A percentile compares a stretch with the other conserved stretches of the same genome.
These are phyloP conservation scores for Colletotrichum sp. DNA, from an alignment of 2,329 filamentous ascomycete genomes.

Conservation along the genomic window DNA sequence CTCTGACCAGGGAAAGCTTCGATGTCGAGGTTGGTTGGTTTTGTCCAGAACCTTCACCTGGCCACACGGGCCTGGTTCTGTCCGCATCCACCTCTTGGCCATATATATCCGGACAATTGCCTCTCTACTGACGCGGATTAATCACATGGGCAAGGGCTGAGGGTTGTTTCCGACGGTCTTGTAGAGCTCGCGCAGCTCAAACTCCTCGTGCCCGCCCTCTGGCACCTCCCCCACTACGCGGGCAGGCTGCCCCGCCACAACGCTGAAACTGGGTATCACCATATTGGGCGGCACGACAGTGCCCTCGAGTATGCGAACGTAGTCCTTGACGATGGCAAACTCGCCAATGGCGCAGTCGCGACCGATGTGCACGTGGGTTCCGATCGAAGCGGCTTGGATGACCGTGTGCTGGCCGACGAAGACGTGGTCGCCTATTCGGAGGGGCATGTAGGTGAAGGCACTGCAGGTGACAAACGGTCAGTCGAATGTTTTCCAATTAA, in stretches of 20 bases:
- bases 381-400: constrained; percentile 82
- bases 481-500: rapidly evolving
- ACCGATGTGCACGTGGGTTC: constrained; percentile 86
- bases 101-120: no score
- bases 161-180: constrained; percentile 66
- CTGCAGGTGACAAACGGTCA: constrained; percentile 28
- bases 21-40: background rate
- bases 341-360: constrained; percentile 77
- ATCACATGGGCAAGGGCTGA: constrained; percentile 26
- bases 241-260: constrained; percentile 85
- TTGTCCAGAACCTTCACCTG: no score
- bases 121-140: background rate
- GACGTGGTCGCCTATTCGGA: constrained; percentile 93
- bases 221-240: constrained; percentile 81
- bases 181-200: constrained; percentile 68
- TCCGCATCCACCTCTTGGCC: background rate
- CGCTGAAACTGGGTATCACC: constrained; percentile 89
- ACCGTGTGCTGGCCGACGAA: constrained; percentile 79
- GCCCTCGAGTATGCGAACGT: constrained; percentile 84
- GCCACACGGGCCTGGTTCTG: no score
- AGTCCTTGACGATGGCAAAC: constrained; percentile 93
- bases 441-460: constrained; percentile 79
- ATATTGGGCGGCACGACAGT: constrained; percentile 85
- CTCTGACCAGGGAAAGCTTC: background rate
- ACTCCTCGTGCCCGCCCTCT: constrained; percentile 69